Base-by-base conservation (phyloP, 2,329 filamentous ascomycete species). In the Xylariaceae sp. region DNA sequence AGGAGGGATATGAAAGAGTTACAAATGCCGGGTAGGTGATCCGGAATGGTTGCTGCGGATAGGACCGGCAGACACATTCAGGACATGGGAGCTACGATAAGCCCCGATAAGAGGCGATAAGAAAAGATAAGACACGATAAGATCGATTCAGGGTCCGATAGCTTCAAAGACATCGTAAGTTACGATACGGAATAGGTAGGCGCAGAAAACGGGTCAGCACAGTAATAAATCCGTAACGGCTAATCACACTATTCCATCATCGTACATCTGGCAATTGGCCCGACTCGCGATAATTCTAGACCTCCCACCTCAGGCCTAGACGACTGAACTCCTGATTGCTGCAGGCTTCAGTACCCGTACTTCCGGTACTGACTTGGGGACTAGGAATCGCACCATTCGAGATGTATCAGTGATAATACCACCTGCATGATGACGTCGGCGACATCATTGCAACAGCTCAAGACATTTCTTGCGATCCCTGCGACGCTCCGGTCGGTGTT, bases 381-480 rank as follows among this genome's bases (percentile, higher is more conserved):
- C 51, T 17, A 37, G 34, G 37, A 30, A 23, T 17, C 13, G 47
- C n/a, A 2, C 18, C 17, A 39, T 17, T 51, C 44, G 13, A 49
- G 18, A 61, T 63, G 61, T 35, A 44, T 39, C 8, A 35, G 47
- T n/a, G 37, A 51, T 55, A 53, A 37, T 2, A 9, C n/a, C 35
- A 5, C 4, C 30, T 30, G 17, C 53, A 68, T 66, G 64, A 63
- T 63, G 37, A 44, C 59, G 17, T 39, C 57, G 63, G 30, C 52
- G 52, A 54, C 56, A 39, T 51, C 56, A 8, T 45, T 53, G 15
- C 52, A 66, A 44, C 23, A 30, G 23, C 61, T 72, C 48, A 58
- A 61, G 54, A 60, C 65, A 45, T 59, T 71, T 49, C 60, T 70
- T 37, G 65, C 69, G 10, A 68, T 71, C 65, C 68, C 71, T 44